A percentile compares a stretch with the other conserved stretches of the same genome.
These are phyloP conservation scores for Colletotrichum magnum DNA, from an alignment of 2,329 filamentous ascomycete species.

Conservation along the genomic window DNA sequence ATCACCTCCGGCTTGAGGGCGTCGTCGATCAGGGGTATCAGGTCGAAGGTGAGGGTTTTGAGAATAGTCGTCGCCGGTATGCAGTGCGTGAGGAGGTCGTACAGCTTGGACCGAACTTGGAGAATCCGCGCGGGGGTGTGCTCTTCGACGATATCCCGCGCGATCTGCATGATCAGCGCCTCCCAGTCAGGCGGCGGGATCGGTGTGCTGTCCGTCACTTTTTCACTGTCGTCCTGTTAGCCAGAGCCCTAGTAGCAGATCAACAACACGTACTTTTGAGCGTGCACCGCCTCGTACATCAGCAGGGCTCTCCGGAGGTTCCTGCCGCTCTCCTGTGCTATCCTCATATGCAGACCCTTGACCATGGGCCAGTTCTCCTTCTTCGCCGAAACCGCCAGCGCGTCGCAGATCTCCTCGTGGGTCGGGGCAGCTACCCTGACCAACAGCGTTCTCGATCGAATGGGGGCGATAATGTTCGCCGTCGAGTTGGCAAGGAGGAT, in stretches of 20 bases:
- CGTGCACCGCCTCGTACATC: slow-evolving; percentile 98
- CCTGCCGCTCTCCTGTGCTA: slow-evolving; percentile 90
- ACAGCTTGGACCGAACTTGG: slow-evolving; percentile 92
- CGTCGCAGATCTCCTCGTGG: slow-evolving; percentile 85
- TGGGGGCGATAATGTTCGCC: slow-evolving; percentile 99
- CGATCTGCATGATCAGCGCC: slow-evolving; percentile 87
- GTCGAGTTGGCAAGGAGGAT: slow-evolving; percentile 97
- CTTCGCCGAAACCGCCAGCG: slow-evolving; percentile 78
- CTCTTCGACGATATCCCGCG: slow-evolving; percentile 94
- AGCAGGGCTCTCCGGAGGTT: slow-evolving; percentile 91
- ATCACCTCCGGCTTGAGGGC: slow-evolving; percentile 92
- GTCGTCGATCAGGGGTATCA: slow-evolving; percentile 90
- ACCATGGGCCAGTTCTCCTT: slow-evolving; percentile 88
- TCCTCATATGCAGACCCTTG: slow-evolving; percentile 82
- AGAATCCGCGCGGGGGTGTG: slow-evolving; percentile 92
- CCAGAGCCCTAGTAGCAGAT: background rate
- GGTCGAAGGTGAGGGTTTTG: slow-evolving; percentile 94
- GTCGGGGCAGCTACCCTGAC: slow-evolving; percentile 93
- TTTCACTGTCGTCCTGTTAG: slow-evolving; percentile 76
- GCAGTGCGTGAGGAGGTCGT: slow-evolving; percentile 96
- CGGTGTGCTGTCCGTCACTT: slow-evolving; percentile 86
- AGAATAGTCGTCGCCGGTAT: slow-evolving; percentile 95
- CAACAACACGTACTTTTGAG: slow-evolving; percentile 84
- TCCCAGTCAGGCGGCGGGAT: slow-evolving; percentile 99
- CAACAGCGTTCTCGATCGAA: slow-evolving; percentile 90